Evolutionary conservation across 352 stramenopile genomes (phyloP).

Genomic region (Pythium coloratum): DNA sequence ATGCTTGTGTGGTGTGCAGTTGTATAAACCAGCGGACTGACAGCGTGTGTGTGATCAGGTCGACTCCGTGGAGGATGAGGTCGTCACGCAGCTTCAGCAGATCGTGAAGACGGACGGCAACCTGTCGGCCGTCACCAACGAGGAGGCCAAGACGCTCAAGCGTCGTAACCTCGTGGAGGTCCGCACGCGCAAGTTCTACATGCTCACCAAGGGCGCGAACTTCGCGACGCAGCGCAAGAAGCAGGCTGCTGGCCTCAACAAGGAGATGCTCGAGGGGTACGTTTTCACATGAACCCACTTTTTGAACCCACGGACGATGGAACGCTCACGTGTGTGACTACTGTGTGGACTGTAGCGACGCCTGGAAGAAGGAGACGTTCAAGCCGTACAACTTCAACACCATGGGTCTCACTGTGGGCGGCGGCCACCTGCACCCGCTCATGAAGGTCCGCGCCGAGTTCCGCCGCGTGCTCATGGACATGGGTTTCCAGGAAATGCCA

Average conservation of each 20-base stretch:
- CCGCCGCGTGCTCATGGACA: slow-evolving; percentile 98
- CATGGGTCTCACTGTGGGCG: slow-evolving; percentile 91
- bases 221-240: slow-evolving; percentile 95
- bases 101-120: slow-evolving; percentile 62
- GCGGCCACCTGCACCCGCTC: slow-evolving; percentile 98
- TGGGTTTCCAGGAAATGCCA: slow-evolving; percentile 99
- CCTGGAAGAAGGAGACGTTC: slow-evolving; percentile 96
- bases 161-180: slow-evolving; percentile 81
- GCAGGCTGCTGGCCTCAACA: slow-evolving; percentile 96
- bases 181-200: slow-evolving; percentile 93
- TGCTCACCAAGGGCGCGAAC: slow-evolving; percentile 90
- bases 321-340: neutral
- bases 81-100: slow-evolving; percentile 85
- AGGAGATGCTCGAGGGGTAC: slow-evolving; percentile 97
- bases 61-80: slow-evolving; percentile 60
- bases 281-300: slow-evolving; percentile 7
- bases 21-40: neutral
- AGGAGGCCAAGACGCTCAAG: slow-evolving; percentile 82
- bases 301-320: neutral
- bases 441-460: slow-evolving; percentile 98
- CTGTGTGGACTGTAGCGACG: slow-evolving; percentile 45
- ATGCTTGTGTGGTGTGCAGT: slow-evolving; percentile 5
- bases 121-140: slow-evolving; percentile 64
- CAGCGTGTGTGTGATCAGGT: slow-evolving; percentile 29
- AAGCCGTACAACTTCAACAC: slow-evolving; percentile 99